phyloP scores from a whole-genome alignment of 805 yeast species.

The Peterozyma xylosa region DNA sequence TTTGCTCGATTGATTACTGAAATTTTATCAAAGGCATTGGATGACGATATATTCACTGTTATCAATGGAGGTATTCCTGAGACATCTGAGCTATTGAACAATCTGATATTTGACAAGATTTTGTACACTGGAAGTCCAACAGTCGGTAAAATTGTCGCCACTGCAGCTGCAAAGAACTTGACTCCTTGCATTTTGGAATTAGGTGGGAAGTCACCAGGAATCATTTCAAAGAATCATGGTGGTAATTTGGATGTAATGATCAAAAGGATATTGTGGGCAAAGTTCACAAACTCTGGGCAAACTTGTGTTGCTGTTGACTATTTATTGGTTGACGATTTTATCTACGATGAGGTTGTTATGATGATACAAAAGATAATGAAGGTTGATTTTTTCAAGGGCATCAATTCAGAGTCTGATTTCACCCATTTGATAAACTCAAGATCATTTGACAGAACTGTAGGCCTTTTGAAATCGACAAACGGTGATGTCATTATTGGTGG shows the following conservation, averaged over 20 bases:
- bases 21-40: constrained; percentile 45
- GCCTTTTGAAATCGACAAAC: constrained; percentile 35
- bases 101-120: constrained; percentile 70
- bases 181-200: constrained; percentile 79
- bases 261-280: constrained; percentile 69
- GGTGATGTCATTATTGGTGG: constrained; percentile 51
- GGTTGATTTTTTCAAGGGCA: constrained; percentile 35
- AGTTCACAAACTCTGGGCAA: constrained; percentile 79
- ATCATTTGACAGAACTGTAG: constrained; percentile 39
- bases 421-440: constrained; percentile 56
- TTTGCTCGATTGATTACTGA: constrained; percentile 50
- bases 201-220: constrained; percentile 89
- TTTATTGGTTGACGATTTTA: constrained; percentile 52
- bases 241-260: constrained; percentile 35
- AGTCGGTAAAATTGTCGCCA: constrained; percentile 73
- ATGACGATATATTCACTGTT: constrained; percentile 46
- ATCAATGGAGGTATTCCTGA: constrained; percentile 69
- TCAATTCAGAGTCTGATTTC: constrained; percentile 29
- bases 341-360: constrained; percentile 43
- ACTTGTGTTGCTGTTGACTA: constrained; percentile 90
- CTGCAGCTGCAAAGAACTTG: constrained; percentile 75
- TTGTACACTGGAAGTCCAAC: constrained; percentile 75
- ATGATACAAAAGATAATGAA: constrained; percentile 31
- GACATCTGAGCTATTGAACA: constrained; percentile 45
- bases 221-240: constrained; percentile 46